A percentile compares a stretch with the other conserved stretches of the same genome.
Evolutionary conservation across 495 filamentous ascomycete genomes (phyloP).

Genomic region (Xylaria sp.): DNA sequence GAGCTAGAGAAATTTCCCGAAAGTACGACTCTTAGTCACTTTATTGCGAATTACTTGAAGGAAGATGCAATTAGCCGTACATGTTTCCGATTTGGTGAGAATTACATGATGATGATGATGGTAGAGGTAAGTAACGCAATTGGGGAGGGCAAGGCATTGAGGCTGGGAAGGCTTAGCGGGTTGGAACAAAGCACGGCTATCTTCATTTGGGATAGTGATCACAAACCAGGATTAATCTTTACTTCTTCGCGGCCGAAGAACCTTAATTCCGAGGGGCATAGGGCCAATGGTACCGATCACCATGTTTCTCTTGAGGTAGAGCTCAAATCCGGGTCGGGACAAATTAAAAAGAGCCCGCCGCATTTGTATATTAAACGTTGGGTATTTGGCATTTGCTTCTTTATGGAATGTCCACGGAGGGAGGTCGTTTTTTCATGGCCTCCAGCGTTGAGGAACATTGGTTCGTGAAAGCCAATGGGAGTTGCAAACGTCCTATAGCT

Average conservation of each 20-base stretch:
- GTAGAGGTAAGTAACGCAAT: not conserved
- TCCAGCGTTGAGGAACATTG: not conserved
- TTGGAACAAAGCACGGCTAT: not conserved
- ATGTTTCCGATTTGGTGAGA: not conserved
- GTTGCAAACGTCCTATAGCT: no score
- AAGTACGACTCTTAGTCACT: not conserved
- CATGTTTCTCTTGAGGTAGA: conserved; percentile 13
- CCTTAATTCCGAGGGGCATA: not conserved
- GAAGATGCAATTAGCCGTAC: conserved; percentile 18
- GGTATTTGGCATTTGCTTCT: conserved; percentile 8
- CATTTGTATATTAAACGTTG: not conserved
- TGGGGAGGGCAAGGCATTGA: not conserved
- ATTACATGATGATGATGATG: conserved; percentile 4
- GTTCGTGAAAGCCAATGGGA: not conserved
- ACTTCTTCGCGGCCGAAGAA: not conserved
- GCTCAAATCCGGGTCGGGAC: no score
- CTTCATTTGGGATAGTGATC: not conserved
- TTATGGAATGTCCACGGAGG: not conserved
- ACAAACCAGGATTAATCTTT: not conserved
- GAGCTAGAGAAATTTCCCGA: not conserved
- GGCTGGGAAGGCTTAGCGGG: not conserved
- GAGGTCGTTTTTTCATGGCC: conserved; percentile 13
- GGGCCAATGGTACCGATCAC: conserved; percentile 2
- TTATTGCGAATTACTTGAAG: not conserved
- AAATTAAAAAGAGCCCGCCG: not conserved